Evolutionary conservation across 768 basidiomycete genomes (phyloP).

Genomic region (Podaxis carcinomalis): DNA sequence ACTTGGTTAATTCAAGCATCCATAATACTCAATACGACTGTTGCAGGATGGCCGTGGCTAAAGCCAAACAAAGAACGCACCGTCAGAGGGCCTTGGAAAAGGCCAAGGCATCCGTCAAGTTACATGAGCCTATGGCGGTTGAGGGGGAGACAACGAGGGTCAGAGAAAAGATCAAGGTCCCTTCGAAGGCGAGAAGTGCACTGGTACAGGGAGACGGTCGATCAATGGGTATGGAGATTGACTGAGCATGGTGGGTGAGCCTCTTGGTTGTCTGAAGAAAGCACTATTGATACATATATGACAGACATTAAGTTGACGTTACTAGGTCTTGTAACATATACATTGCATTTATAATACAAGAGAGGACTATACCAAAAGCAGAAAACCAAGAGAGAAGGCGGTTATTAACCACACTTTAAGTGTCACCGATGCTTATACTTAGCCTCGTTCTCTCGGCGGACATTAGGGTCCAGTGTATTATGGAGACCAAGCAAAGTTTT

Average conservation of each 20-base stretch:
- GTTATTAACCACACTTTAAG: neutral
- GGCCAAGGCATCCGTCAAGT: conserved; percentile 54
- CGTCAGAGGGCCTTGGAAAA: conserved; percentile 61
- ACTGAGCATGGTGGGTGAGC: conserved; percentile 34
- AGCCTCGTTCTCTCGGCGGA: conserved; percentile 79
- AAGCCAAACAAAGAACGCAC: conserved; percentile 72
- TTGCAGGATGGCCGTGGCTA: conserved; percentile 77
- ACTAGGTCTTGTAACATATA: conserved; percentile 14
- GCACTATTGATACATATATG: neutral
- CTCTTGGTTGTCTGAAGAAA: neutral
- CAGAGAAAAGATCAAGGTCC: conserved; percentile 75
- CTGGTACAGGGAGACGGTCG: conserved; percentile 81
- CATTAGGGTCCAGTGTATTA: conserved; percentile 86
- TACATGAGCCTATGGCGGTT: conserved; percentile 58
- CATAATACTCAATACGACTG: neutral
- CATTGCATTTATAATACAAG: conserved; percentile 9
- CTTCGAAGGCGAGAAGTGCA: conserved; percentile 60
- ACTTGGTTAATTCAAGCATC: neutral
- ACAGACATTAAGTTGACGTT: conserved; percentile 15
- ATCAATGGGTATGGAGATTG: conserved; percentile 89
- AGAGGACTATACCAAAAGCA: neutral
- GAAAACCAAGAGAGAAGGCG: neutral
- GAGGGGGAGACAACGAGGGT: conserved; percentile 28
- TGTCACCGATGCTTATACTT: conserved; percentile 85
- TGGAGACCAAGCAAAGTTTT: conserved; percentile 93